Evolutionary conservation across 495 filamentous ascomycete genomes (phyloP).

Genomic region (Xylaria sp.): DNA sequence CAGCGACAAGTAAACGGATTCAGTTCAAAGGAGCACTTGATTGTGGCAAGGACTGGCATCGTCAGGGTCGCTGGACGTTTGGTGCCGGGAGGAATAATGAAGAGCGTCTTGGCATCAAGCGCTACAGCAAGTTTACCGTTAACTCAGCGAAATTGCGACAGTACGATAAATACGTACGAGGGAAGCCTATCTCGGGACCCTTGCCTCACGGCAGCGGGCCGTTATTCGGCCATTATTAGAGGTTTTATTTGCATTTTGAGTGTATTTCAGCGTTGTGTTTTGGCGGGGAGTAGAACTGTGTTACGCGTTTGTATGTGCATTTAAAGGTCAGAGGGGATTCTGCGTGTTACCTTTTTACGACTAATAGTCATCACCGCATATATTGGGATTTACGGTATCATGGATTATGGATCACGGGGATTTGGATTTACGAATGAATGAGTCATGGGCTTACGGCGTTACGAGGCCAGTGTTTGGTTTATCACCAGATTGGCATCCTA

Average conservation of each 20-base stretch:
- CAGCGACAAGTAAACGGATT: constrained; percentile 34
- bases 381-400: constrained; percentile 12
- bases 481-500: neutral
- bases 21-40: constrained; percentile 46
- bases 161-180: constrained; percentile 33
- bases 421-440: constrained; percentile 21
- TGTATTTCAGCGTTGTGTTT: neutral
- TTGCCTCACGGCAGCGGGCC: constrained; percentile 32
- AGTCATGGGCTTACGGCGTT: constrained; percentile 31
- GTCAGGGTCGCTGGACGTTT: constrained; percentile 48
- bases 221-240: constrained; percentile 32
- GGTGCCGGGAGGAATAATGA: constrained; percentile 39
- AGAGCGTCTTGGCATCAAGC: constrained; percentile 46
- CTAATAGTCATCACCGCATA: neutral
- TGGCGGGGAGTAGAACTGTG: neutral
- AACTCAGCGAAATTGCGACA: constrained; percentile 35
- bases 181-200: constrained; percentile 36
- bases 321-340: neutral
- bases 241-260: neutral
- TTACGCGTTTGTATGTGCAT: neutral
- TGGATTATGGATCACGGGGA: constrained; percentile 19
- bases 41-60: constrained; percentile 39
- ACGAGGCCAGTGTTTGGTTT: constrained; percentile 1
- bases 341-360: neutral
- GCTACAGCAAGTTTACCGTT: constrained; percentile 50